Evolutionary conservation across 2,329 filamentous ascomycete genomes (phyloP).

Genomic region (Penicillium hesseltinei): DNA sequence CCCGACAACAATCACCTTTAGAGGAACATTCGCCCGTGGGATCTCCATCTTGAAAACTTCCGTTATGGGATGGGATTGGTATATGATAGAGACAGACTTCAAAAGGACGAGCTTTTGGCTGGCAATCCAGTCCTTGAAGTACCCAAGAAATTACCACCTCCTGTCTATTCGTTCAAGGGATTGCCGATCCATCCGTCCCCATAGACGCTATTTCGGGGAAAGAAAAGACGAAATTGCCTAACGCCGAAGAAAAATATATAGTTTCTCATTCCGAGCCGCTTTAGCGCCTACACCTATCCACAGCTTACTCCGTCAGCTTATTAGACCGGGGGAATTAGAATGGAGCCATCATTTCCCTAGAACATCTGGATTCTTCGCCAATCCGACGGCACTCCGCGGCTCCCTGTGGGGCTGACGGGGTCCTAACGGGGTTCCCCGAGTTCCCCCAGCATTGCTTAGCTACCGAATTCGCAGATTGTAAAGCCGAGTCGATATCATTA

Average conservation of each 20-base stretch:
- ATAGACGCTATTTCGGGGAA: not conserved
- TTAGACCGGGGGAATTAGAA: not conserved
- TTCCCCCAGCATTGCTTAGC: not conserved
- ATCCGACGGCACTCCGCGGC: not conserved
- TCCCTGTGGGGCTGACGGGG: not conserved
- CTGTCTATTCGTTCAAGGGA: not conserved
- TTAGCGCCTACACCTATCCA: not conserved
- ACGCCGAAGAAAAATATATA: not conserved
- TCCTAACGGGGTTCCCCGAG: not conserved
- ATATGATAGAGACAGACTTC: not conserved
- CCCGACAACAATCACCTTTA: conserved; percentile 38
- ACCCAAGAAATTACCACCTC: not conserved
- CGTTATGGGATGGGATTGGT: not conserved
- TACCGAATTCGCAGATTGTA: not conserved
- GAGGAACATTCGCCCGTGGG: conserved; percentile 26
- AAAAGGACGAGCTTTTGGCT: not conserved
- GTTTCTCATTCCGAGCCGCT: not conserved
- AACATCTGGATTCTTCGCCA: not conserved
- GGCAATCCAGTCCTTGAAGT: not conserved
- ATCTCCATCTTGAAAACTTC: conserved; percentile 19
- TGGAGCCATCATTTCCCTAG: not conserved
- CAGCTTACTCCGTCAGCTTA: not conserved
- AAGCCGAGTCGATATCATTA: too few relatives aligned
- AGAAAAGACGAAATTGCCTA: not conserved
- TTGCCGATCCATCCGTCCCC: not conserved